phyloP scores from a whole-genome alignment of 2,329 filamentous ascomycete genomes.

The Talaromyces sp. region DNA sequence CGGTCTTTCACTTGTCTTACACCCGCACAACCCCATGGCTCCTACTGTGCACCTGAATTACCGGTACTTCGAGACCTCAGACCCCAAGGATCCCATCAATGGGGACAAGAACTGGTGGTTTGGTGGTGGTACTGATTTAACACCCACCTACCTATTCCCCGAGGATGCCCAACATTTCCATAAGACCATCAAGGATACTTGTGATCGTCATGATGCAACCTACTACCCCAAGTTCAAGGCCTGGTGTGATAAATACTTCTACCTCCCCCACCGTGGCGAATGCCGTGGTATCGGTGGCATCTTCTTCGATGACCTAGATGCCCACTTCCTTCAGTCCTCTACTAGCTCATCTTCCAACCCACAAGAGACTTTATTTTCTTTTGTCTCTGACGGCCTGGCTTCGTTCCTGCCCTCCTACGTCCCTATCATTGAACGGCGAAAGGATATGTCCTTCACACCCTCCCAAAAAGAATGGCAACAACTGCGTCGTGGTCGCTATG shows the following conservation, averaged over 20 bases:
- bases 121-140: constrained; percentile 91
- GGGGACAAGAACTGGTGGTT: constrained; percentile 89
- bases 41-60: constrained; percentile 98
- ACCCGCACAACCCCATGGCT: constrained; percentile 93
- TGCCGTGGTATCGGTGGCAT: constrained; percentile 89
- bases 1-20: constrained; percentile 87
- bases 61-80: constrained; percentile 95
- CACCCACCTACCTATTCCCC: constrained; percentile 90
- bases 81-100: constrained; percentile 71
- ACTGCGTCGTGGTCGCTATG: constrained; percentile 88
- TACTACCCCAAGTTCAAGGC: constrained; percentile 96
- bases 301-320: constrained; percentile 97
- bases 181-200: constrained; percentile 85
- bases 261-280: constrained; percentile 87
- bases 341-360: constrained; percentile 68
- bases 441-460: constrained; percentile 86
- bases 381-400: constrained; percentile 79
- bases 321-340: constrained; percentile 42
- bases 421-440: constrained; percentile 83
- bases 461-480: constrained; percentile 97
- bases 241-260: constrained; percentile 98
- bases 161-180: constrained; percentile 98
- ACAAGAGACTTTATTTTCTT: constrained; percentile 86
- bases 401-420: constrained; percentile 90
- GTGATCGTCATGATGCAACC: constrained; percentile 86